phyloP scores from a whole-genome alignment of 352 stramenopile species.

The Blastocystis sp. region DNA sequence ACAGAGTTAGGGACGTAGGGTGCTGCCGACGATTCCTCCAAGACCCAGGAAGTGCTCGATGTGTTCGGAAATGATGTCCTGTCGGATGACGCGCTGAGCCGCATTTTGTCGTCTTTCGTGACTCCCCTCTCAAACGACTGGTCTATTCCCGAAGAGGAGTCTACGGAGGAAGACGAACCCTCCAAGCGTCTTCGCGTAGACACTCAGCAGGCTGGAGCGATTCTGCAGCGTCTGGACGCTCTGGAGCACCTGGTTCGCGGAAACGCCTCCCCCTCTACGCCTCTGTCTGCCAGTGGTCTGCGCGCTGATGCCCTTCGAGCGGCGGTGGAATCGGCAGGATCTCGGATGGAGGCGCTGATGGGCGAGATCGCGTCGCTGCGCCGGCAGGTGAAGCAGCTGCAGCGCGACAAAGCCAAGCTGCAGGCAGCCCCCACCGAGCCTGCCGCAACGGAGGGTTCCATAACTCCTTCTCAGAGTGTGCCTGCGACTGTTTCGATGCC shows the following conservation, averaged over 20 bases:
- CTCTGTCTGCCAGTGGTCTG: background rate
- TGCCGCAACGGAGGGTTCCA: background rate
- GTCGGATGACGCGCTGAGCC: conserved; percentile 13
- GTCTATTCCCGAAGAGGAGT: background rate
- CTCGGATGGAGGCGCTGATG: background rate
- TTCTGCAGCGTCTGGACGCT: background rate
- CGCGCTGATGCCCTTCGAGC: background rate
- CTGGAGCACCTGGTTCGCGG: background rate
- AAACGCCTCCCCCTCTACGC: background rate
- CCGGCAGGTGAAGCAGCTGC: conserved; percentile 13
- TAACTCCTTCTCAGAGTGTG: background rate
- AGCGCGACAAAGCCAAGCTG: conserved; percentile 8
- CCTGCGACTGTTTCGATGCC: background rate
- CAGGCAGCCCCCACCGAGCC: background rate
- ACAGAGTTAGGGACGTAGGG: background rate
- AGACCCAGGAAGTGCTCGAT: background rate
- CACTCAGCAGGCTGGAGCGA: background rate
- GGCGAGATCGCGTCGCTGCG: background rate
- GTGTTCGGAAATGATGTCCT: conserved; percentile 2
- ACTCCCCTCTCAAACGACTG: background rate
- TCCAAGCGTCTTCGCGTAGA: background rate
- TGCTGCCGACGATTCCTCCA: too few relatives aligned
- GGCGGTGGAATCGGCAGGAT: background rate
- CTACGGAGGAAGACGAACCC: background rate
- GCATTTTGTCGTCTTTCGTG: background rate